Evolutionary conservation across 2,329 filamentous ascomycete genomes (phyloP).

Genomic region (Fusarium sp.): DNA sequence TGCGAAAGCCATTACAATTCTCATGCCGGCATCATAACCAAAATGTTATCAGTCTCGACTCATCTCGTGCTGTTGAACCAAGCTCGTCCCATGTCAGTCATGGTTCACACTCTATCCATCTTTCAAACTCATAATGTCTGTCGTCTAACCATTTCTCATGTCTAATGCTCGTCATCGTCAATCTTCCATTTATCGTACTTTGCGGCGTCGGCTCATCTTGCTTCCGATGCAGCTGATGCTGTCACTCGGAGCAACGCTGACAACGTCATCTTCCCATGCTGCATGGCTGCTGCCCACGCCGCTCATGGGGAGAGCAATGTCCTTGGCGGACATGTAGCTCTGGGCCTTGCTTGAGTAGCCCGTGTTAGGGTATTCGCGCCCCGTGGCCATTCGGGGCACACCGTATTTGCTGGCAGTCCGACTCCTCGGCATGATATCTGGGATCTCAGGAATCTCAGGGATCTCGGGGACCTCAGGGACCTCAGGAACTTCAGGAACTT

Average conservation of each 20-base stretch:
- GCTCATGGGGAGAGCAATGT: slow-evolving; percentile 57
- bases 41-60: slow-evolving; percentile 8
- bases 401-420: slow-evolving; percentile 46
- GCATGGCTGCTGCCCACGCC: slow-evolving; percentile 55
- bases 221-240: slow-evolving; percentile 72
- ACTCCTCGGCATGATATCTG: slow-evolving; percentile 46
- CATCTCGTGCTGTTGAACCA: slow-evolving; percentile 14
- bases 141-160: slow-evolving; percentile 20
- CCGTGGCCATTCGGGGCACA: slow-evolving; percentile 33
- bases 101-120: slow-evolving; percentile 22
- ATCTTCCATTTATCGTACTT: slow-evolving; percentile 33
- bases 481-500: slow-evolving; percentile 11
- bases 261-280: slow-evolving; percentile 61
- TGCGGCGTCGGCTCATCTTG: slow-evolving; percentile 44
- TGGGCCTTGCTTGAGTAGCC: slow-evolving; percentile 39
- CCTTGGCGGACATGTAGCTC: slow-evolving; percentile 47
- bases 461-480: slow-evolving; percentile 31
- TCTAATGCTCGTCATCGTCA: slow-evolving; percentile 15
- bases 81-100: not conserved
- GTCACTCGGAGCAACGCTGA: slow-evolving; percentile 69
- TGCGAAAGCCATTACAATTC: slow-evolving; percentile 1
- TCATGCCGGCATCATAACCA: slow-evolving; percentile 4
- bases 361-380: slow-evolving; percentile 26
- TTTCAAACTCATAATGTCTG: slow-evolving; percentile 22
- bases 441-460: slow-evolving; percentile 26